Evolutionary conservation across 768 basidiomycete species (phyloP).

Genomic region (Tulasnella sp.): DNA sequence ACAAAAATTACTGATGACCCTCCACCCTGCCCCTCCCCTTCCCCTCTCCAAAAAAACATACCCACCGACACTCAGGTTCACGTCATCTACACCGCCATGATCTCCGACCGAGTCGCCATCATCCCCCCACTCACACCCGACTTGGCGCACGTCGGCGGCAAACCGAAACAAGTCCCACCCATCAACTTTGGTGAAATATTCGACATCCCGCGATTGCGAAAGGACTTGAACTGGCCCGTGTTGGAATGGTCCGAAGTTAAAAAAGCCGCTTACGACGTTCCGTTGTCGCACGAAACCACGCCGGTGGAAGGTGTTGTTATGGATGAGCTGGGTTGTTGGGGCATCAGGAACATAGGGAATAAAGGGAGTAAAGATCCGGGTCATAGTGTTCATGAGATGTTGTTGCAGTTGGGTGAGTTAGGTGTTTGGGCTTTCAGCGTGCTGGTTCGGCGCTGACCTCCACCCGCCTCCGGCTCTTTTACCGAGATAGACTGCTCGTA

Average conservation of each 20-base stretch:
- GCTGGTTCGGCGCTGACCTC: too few species aligned
- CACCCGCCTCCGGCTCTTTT: too few species aligned
- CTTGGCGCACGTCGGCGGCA: slow-evolving; percentile 32
- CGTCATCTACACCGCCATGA: slow-evolving; percentile 6
- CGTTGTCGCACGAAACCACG: slow-evolving; percentile 16
- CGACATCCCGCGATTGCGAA: slow-evolving; percentile 8
- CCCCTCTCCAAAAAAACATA: too few species aligned
- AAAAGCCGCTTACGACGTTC: slow-evolving; percentile 12
- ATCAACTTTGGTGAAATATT: slow-evolving; percentile 17
- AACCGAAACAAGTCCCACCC: neutral
- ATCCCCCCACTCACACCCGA: neutral
- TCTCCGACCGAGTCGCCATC: slow-evolving; percentile 8
- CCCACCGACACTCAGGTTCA: slow-evolving; percentile 13
- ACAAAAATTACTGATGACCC: too few species aligned
- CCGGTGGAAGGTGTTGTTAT: neutral
- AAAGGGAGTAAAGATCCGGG: neutral
- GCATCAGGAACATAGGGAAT: neutral
- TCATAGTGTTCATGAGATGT: neutral
- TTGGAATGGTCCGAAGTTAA: slow-evolving; percentile 24
- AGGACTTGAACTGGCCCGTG: neutral
- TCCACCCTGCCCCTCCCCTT: too few species aligned
- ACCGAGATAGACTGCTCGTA: neutral
- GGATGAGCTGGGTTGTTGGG: slow-evolving; percentile 11
- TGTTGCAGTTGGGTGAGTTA: neutral
- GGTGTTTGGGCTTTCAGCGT: too few species aligned